Percentiles rank a stretch among this genome's conserved stretches.
phyloP scores from a whole-genome alignment of 1,284 basidiomycete species.

The Sphaerobolus stellatus region DNA sequence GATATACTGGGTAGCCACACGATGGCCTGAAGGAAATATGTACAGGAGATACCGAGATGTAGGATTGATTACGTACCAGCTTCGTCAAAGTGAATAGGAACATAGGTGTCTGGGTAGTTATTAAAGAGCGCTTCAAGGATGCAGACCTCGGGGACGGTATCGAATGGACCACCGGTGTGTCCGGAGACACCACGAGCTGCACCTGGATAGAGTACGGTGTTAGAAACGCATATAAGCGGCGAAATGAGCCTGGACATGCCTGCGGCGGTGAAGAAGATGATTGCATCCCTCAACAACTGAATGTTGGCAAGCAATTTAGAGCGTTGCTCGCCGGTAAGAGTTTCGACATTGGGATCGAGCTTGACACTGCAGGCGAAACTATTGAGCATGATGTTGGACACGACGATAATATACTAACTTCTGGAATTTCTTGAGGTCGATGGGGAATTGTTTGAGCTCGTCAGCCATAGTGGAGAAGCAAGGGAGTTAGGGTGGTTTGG shows the following conservation, averaged over 20 bases:
- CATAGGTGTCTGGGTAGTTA: slow-evolving; percentile 51
- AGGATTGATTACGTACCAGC: slow-evolving; percentile 48
- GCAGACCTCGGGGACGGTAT: slow-evolving; percentile 81
- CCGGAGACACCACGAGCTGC: slow-evolving; percentile 79
- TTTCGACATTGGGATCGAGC: slow-evolving; percentile 65
- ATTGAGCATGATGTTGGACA: slow-evolving; percentile 11
- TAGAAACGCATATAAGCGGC: neutral
- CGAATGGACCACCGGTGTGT: slow-evolving; percentile 78
- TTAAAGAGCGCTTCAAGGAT: slow-evolving; percentile 72
- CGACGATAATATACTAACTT: slow-evolving; percentile 43
- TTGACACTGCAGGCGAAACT: slow-evolving; percentile 47
- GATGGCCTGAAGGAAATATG: slow-evolving; percentile 57
- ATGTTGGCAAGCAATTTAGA: slow-evolving; percentile 64
- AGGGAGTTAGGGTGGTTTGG: neutral
- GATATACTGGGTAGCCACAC: slow-evolving; percentile 85
- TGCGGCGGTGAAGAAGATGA: slow-evolving; percentile 79
- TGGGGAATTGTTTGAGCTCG: slow-evolving; percentile 59
- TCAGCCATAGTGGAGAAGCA: slow-evolving; percentile 36
- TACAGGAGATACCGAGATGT: slow-evolving; percentile 4
- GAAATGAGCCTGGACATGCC: slow-evolving; percentile 37
- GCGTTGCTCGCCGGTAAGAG: slow-evolving; percentile 60
- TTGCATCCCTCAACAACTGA: slow-evolving; percentile 76
- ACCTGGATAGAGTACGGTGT: neutral
- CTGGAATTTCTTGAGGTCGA: slow-evolving; percentile 74
- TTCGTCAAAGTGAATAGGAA: slow-evolving; percentile 71